Evolutionary conservation across 805 yeast genomes (phyloP).

Genomic region (Ogataea polymorpha): DNA sequence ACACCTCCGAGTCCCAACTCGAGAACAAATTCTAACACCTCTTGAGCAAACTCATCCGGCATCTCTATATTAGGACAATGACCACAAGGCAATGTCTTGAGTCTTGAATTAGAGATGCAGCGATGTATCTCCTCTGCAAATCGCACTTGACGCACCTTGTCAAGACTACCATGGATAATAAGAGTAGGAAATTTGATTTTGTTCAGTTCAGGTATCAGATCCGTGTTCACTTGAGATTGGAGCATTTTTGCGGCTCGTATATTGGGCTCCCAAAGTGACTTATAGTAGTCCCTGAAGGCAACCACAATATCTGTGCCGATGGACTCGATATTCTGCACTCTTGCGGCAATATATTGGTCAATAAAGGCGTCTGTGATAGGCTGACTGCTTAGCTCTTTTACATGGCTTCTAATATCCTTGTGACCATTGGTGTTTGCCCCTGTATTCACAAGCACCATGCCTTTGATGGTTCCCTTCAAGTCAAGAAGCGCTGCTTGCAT

Average conservation of each 20-base stretch:
- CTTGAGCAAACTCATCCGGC: background rate
- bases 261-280: background rate
- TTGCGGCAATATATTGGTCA: background rate
- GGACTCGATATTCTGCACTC: background rate
- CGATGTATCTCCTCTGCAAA: background rate
- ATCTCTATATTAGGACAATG: background rate
- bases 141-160: background rate
- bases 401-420: background rate
- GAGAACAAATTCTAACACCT: background rate
- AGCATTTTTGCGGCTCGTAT: background rate
- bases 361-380: background rate
- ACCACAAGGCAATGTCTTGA: background rate
- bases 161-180: background rate
- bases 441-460: background rate
- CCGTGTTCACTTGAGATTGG: background rate
- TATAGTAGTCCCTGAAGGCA: background rate
- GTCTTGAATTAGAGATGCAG: background rate
- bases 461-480: background rate
- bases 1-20: background rate
- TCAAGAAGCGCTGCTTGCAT: background rate
- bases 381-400: background rate
- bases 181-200: background rate
- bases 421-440: background rate
- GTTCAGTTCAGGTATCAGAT: background rate
- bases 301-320: background rate